These are phyloP conservation scores for Suhomyces choctaworum DNA, from an alignment of 1,139 yeast genomes.

Conservation along the genomic window DNA sequence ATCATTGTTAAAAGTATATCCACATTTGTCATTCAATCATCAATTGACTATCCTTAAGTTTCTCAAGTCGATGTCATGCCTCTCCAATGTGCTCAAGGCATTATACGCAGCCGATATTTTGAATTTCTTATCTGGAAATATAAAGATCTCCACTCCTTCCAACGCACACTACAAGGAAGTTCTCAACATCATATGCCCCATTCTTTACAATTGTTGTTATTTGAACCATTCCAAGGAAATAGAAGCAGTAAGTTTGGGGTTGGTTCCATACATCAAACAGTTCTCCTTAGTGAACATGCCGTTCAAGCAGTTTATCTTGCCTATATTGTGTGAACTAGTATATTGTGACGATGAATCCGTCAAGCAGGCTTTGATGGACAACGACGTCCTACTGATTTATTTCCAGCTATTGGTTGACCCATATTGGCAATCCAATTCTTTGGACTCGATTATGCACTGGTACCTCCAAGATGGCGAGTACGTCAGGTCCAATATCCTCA, in stretches of 20 bases:
- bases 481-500: slow-evolving; percentile 27
- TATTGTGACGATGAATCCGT: slow-evolving; percentile 44
- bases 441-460: slow-evolving; percentile 56
- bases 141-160: slow-evolving; percentile 32
- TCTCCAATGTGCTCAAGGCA: slow-evolving; percentile 35
- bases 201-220: slow-evolving; percentile 58
- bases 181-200: slow-evolving; percentile 44
- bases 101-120: slow-evolving; percentile 44
- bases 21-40: slow-evolving; percentile 30
- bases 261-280: slow-evolving; percentile 50
- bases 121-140: slow-evolving; percentile 36
- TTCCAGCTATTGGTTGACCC: slow-evolving; percentile 54
- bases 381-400: slow-evolving; percentile 48
- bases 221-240: slow-evolving; percentile 53
- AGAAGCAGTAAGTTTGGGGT: slow-evolving; percentile 55
- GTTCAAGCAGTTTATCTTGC: slow-evolving; percentile 61
- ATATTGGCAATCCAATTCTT: slow-evolving; percentile 69
- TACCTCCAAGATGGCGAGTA: slow-evolving; percentile 28
- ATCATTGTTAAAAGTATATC: slow-evolving; percentile 42
- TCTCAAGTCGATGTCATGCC: slow-evolving; percentile 44
- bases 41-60: slow-evolving; percentile 45
- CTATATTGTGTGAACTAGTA: slow-evolving; percentile 63
- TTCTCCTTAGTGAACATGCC: slow-evolving; percentile 50
- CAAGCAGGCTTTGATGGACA: slow-evolving; percentile 36
- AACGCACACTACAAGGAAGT: slow-evolving; percentile 40